A percentile compares a stretch with the other conserved stretches of the same genome.
Conservation (phyloP, 2,329 filamentous ascomycete species). For the Gremmenia infestans region DNA sequence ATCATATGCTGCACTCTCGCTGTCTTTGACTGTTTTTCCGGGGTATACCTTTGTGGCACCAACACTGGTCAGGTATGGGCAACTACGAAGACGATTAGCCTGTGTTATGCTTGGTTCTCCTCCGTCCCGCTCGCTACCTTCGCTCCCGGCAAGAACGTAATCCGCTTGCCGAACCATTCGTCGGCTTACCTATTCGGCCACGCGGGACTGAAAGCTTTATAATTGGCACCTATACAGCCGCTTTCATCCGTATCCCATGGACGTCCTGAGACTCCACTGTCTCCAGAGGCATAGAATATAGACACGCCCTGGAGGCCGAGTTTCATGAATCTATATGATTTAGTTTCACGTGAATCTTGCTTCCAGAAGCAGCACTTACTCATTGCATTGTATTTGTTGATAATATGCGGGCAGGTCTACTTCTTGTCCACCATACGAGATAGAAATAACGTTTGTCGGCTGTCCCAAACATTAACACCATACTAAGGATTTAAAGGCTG, state of each 20-base stretch:
- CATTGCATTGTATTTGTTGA: no score
- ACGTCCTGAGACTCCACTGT: constrained; percentile 53
- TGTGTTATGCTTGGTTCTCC: no score
- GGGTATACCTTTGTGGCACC: constrained; percentile 51
- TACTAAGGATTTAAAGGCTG: no score
- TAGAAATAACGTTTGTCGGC: no score
- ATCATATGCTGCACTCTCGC: constrained; percentile 23
- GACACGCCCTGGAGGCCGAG: constrained; percentile 62
- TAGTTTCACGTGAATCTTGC: not conserved
- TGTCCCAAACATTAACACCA: no score
- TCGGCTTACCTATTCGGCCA: not conserved
- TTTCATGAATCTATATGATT: constrained; percentile 41
- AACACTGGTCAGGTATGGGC: constrained; percentile 63
- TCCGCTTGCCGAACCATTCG: no score
- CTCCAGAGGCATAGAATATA: constrained; percentile 58
- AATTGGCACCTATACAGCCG: constrained; percentile 35
- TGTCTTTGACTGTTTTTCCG: constrained; percentile 37
- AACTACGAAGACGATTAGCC: constrained; percentile 40
- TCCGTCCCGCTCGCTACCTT: no score
- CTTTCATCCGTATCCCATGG: constrained; percentile 52
- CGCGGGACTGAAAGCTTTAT: constrained; percentile 33
- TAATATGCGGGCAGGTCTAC: no score
- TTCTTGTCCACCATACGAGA: no score
- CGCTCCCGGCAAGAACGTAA: no score
- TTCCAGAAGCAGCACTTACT: no score